Base-by-base conservation (phyloP, 129 eudicot species). In the Centrapalus pauciflorus region DNA sequence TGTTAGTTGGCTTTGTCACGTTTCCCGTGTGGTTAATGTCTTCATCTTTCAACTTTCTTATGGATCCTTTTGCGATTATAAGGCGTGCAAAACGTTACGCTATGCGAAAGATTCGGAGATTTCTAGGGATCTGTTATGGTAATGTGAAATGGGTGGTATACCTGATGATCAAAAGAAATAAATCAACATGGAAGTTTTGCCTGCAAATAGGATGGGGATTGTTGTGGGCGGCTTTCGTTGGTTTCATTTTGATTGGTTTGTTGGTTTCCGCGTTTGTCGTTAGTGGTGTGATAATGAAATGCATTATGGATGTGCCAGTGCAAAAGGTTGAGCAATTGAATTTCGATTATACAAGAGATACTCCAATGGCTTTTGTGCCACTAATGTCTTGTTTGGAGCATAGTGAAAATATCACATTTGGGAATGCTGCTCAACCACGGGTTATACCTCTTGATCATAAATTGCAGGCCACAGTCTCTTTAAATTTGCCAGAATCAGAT, bases 401-500 rank as follows among this genome's bases (percentile, higher is more conserved):
- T 55, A 11, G 54, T 48, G 70, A 46, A 11, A 78, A 65, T 16
- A 29, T 33, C 23, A 41, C 30, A 12, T 49, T 1, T 27, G 75
- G 9, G 28, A 27, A 50, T 62, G 66, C 55, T 10, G 65, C 17
- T 19, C 54, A 55, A 1, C 30, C 13, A 9, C 81, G 86, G 11
- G 77, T 48, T 14, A 70, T 87, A 23, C 85, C 90, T 33, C 61
- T 51, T 55, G 70, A 62, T 72, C 89, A 76, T 17, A 87, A 81
- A 38, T 51, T 87, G 69, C 71, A 65, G 84, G 82, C 84, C 19
- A 73, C 77, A 8, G 77, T 84, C 13, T 84, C 82, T 0, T 43
- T 81, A 52, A 87, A 79, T 35, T 71, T 87, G 78, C 95, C 95
- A 4, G 95, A 87, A 62, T 84, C 95, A 0, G 82, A 81, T 3